Evolutionary conservation across 2,329 filamentous ascomycete species (phyloP), one percentile per base, ranked within the genome.

Genomic region (Aureobasidium sp.): DNA sequence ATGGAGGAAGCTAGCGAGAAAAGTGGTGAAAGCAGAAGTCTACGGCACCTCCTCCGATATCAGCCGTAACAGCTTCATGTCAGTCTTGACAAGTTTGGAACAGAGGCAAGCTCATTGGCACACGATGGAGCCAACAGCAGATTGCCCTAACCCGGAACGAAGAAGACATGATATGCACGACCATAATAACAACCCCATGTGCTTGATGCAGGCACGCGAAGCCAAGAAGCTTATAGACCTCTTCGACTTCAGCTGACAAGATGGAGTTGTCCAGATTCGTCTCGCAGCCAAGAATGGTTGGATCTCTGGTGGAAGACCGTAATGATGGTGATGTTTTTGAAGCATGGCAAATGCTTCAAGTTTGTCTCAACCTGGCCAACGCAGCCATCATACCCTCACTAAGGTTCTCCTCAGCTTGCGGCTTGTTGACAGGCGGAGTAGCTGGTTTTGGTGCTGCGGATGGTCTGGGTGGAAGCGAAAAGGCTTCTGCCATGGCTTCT

Each of bases 351-450:
- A 29, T 6, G 42, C 42, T 29, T 67, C 64, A 65, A 47, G 66
- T 60, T 60, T 74, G 72, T 51, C 84, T 75, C 53, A 86, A 69
- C 66, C 79, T 85, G 51, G 78, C 80, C 55, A 86, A 69, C 5
- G 83, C 84, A 34, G 82, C 81, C 74, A 81, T 78, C 55, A 86
- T 79, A 11, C 83, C 83, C 53, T 84, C 82, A 66, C 77, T 81
- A 63, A 85, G 68, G n/a, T 75, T 73, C 53, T 79, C 76, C 14
- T 78, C 73, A 48, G 69, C 5, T 25, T 50, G 44, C 25, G 25
- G n/a, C 68, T 30, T 69, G 68, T 64, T 76, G 76, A 36, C 73
- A 68, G 66, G 75, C 76, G 57, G 66, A 68, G 21, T 66, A 14
- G 45, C 57, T 42, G 45, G 11, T n/a, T 27, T 50, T 3, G 25